Percentiles rank a stretch among this genome's conserved stretches.
Conservation (phyloP, 2,329 filamentous ascomycete species). For the Cryphonectria carpinicola region DNA sequence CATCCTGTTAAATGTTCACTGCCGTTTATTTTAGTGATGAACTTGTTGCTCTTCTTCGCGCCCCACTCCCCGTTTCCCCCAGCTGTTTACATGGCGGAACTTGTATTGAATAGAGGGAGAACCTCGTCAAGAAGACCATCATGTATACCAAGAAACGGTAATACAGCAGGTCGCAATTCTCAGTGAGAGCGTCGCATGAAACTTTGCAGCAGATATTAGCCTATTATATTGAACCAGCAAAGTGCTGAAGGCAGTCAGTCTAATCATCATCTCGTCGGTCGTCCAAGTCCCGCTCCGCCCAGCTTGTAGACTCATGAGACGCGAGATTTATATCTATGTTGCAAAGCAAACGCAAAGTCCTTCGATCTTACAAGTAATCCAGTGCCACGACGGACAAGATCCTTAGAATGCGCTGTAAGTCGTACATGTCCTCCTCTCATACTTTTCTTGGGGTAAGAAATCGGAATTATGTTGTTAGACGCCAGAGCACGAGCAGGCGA, state of each 20-base stretch:
- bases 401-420: too few species aligned
- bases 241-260: not conserved
- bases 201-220: not conserved
- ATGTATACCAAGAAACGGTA: not conserved
- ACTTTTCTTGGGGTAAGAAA: not conserved
- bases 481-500: not conserved
- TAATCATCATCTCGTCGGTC: not conserved
- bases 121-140: not conserved
- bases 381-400: too few species aligned
- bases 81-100: too few species aligned
- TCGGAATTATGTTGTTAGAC: too few species aligned
- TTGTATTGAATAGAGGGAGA: too few species aligned
- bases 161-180: not conserved
- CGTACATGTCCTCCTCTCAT: too few species aligned
- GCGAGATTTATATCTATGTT: not conserved
- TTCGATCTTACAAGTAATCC: not conserved
- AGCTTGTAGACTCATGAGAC: too few species aligned
- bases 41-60: too few species aligned
- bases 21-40: too few species aligned
- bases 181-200: not conserved
- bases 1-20: too few species aligned
- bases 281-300: not conserved
- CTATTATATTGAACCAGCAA: not conserved
- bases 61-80: too few species aligned
- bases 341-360: not conserved